phyloP scores from a whole-genome alignment of 2,329 filamentous ascomycete species.

The Mycosphaerella sp. region DNA sequence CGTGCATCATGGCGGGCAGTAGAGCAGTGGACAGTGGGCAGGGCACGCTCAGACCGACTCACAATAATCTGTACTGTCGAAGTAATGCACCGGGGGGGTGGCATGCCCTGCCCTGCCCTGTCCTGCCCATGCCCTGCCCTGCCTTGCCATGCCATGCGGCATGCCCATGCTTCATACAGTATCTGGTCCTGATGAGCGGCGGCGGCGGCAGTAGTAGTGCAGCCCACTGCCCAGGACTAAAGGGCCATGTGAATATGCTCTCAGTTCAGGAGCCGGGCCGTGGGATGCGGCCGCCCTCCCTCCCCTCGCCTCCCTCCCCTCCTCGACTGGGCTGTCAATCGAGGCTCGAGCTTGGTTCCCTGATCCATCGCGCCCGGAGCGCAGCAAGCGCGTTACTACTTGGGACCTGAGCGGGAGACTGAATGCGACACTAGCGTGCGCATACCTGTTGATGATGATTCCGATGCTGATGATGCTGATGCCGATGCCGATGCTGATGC shows the following conservation, averaged over 20 bases:
- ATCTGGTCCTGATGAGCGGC: conserved; percentile 1
- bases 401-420: too few relatives aligned
- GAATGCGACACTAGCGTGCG: conserved; percentile 11
- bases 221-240: conserved; percentile 2
- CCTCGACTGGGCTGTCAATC: conserved; percentile 3
- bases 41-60: conserved; percentile 11
- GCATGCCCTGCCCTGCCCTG: conserved; percentile 6
- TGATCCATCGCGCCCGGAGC: neutral
- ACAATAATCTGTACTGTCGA: too few relatives aligned
- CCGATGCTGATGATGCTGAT: neutral
- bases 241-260: neutral
- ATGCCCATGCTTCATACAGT: neutral
- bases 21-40: too few relatives aligned
- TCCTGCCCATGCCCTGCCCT: too few relatives aligned
- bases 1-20: conserved; percentile 13
- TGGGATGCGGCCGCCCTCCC: conserved; percentile 9
- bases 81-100: conserved; percentile 6
- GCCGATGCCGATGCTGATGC: neutral
- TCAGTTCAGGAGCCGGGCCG: conserved; percentile 11
- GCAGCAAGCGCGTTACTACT: conserved; percentile 5
- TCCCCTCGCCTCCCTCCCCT: too few relatives aligned
- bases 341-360: conserved; percentile 8
- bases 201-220: too few relatives aligned
- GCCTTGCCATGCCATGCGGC: too few relatives aligned
- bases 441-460: neutral